These are phyloP conservation scores for Neurospora terricola DNA, from an alignment of 495 filamentous ascomycete species.

Conservation along the genomic window DNA sequence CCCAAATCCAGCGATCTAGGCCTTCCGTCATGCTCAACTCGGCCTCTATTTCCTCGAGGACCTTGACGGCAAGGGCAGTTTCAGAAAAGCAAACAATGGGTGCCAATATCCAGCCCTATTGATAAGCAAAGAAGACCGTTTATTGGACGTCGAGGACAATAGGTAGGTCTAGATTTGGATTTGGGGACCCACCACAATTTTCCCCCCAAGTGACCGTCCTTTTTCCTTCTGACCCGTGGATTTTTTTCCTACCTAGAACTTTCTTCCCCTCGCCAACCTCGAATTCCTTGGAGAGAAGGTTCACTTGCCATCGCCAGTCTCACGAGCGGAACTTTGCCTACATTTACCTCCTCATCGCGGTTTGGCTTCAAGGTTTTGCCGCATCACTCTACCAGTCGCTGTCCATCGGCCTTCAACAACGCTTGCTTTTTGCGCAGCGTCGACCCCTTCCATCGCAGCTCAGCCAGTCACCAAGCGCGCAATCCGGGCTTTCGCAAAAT, in stretches of 20 bases:
- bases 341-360: neutral
- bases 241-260: neutral
- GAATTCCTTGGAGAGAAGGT: neutral
- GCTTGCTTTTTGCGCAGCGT: neutral
- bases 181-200: neutral
- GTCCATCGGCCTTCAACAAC: neutral
- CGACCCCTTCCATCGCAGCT: neutral
- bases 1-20: neutral
- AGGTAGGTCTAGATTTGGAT: neutral
- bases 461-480: neutral
- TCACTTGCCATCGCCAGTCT: neutral
- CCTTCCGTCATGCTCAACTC: neutral
- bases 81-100: neutral
- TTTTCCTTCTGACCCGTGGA: neutral
- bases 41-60: neutral
- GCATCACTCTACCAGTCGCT: neutral
- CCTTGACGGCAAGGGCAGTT: neutral
- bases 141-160: neutral
- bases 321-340: neutral
- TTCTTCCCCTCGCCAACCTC: neutral
- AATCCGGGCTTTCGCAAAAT: neutral
- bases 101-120: neutral
- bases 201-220: neutral
- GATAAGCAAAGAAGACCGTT: neutral
- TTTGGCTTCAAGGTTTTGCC: neutral